Evolutionary conservation across 192 early-diverging fungal species (phyloP).

Genomic region (Linderina pennispora): DNA sequence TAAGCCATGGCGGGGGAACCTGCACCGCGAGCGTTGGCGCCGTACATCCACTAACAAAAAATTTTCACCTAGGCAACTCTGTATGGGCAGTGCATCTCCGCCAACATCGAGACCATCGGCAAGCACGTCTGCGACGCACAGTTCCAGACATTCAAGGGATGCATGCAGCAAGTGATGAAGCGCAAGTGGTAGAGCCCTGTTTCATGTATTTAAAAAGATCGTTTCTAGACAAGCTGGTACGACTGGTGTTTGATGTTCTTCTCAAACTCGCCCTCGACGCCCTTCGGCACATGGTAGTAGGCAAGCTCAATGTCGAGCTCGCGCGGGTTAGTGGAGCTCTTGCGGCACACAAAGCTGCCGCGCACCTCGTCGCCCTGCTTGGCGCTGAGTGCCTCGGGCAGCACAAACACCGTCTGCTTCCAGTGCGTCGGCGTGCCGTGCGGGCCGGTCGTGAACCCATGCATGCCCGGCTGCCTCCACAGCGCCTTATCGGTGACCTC

Average conservation of each 20-base stretch:
- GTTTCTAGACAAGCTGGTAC: constrained; percentile 27
- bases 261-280: neutral
- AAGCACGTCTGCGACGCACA: constrained; percentile 54
- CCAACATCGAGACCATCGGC: constrained; percentile 46
- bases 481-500: constrained; percentile 11
- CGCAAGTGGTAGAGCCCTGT: constrained; percentile 23
- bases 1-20: neutral
- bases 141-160: constrained; percentile 53
- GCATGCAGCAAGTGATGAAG: constrained; percentile 49
- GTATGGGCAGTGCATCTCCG: constrained; percentile 51
- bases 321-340: constrained; percentile 58
- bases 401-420: constrained; percentile 89
- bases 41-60: neutral
- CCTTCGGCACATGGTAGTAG: constrained; percentile 31
- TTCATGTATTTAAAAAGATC: neutral
- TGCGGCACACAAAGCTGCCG: constrained; percentile 63
- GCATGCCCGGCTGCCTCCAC: constrained; percentile 31
- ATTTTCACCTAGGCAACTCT: constrained; percentile 30
- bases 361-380: constrained; percentile 40
- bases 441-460: constrained; percentile 67
- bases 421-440: constrained; percentile 86
- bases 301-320: constrained; percentile 63
- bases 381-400: constrained; percentile 57
- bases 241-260: constrained; percentile 10
- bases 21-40: neutral